Evolutionary conservation across 2,329 filamentous ascomycete genomes (phyloP), one percentile per base, ranked within the genome.

Genomic region (Alternaria sp.): DNA sequence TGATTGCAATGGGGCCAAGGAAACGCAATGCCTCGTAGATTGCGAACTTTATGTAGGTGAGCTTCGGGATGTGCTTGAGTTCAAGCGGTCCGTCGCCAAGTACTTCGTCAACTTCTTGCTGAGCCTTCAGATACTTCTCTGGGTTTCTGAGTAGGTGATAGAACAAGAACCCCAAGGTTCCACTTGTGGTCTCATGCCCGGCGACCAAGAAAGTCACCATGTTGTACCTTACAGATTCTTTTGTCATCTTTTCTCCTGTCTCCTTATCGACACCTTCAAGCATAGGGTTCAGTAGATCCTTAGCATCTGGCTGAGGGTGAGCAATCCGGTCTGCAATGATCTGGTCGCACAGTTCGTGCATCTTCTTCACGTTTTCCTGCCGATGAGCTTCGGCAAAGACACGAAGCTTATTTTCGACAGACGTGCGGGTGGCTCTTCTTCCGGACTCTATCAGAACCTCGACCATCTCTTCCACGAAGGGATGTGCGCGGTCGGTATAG

Each of bases 211-310:
- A 59, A 16, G 57, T 59, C 5, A 59, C 57, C 57, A 59, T 59
- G 16, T 59, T 59, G 39, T 59, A 59, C 7, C 52, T 46, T 16
- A 59, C 46, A 4, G 48, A 47, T 18, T 59, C 57, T 32, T 56
- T 59, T 5, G 57, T 56, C 57, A 59, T 59, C 14, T 51, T 59
- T 46, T 59, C 57, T 4, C 57, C 57, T n/a, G 57, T 59, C 14
- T 51, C 57, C 4, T 56, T 56, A 24, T 59, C 57, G 3, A 59
- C 32, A 7, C 44, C 57, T 34, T 59, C 52, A 9, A 59, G 49
- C 57, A 59, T 59, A 8, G 57, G 57, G 20, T 59, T 59, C 11
- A 59, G 57, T 14, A 59, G 20, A 9, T 59, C 57, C 11, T 44
- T 51, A 3, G 57, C 52, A 11, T 56, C 52, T 34, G 57, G 57